These are phyloP conservation scores for Suillus variegatus DNA, from an alignment of 768 basidiomycete genomes.

Conservation along the genomic window DNA sequence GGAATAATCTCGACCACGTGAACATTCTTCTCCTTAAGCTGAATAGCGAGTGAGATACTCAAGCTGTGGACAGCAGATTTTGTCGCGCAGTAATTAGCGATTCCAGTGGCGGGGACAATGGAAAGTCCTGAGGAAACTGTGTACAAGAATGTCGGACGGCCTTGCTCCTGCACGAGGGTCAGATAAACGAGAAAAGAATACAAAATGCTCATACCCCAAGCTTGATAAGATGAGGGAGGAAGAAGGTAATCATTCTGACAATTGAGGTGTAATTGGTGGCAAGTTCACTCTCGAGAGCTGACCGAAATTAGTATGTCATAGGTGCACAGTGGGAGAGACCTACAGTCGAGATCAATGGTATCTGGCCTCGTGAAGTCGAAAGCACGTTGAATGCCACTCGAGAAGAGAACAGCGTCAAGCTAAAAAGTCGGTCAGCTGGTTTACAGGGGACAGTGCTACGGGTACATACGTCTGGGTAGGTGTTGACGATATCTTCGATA, in stretches of 20 bases:
- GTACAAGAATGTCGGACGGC: constrained; percentile 48
- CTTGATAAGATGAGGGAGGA: constrained; percentile 57
- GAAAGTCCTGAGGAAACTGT: constrained; percentile 56
- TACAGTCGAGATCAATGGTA: constrained; percentile 43
- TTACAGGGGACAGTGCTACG: background rate
- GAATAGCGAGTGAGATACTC: constrained; percentile 44
- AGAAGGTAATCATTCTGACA: constrained; percentile 46
- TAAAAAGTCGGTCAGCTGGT: constrained; percentile 21
- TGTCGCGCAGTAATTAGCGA: constrained; percentile 55
- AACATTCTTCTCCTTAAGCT: constrained; percentile 51
- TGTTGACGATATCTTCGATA: constrained; percentile 40
- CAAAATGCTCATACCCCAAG: constrained; percentile 42
- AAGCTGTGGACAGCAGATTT: constrained; percentile 62
- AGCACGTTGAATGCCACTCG: constrained; percentile 54
- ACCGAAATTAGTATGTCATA: background rate
- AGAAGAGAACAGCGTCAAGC: constrained; percentile 58
- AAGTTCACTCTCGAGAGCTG: constrained; percentile 39
- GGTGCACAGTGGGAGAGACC: background rate
- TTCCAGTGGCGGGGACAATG: constrained; percentile 41
- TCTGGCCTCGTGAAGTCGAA: constrained; percentile 46
- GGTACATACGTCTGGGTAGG: constrained; percentile 49
- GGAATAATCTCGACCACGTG: constrained; percentile 59
- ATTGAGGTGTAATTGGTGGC: constrained; percentile 56
- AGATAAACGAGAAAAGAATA: background rate
- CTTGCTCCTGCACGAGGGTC: constrained; percentile 32